Evolutionary conservation across 345 rosid genomes (phyloP).

Genomic region (Stellera chamaejasme): DNA sequence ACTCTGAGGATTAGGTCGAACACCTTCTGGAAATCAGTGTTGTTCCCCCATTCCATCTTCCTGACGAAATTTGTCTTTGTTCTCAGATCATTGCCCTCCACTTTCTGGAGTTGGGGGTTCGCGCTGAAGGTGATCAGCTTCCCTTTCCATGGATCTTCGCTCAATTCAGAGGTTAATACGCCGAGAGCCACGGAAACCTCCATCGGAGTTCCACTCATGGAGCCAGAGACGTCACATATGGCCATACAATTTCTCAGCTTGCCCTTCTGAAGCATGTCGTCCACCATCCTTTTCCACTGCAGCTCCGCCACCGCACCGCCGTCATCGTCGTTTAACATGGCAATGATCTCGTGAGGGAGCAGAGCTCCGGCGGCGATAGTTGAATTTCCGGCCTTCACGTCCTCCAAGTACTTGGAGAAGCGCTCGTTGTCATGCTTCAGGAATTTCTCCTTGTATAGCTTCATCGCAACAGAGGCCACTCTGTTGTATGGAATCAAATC

Average conservation of each 20-base stretch:
- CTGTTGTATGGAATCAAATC: constrained; percentile 21
- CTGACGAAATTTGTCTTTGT: constrained; percentile 28
- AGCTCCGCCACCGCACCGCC: constrained; percentile 42
- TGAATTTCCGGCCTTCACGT: constrained; percentile 25
- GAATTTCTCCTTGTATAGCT: constrained; percentile 29
- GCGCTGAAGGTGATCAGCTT: constrained; percentile 44
- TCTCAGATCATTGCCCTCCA: constrained; percentile 22
- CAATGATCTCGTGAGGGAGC: constrained; percentile 60
- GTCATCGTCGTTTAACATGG: constrained; percentile 17
- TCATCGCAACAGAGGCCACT: constrained; percentile 46
- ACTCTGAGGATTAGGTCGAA: constrained; percentile 32
- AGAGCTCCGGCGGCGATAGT: constrained; percentile 47
- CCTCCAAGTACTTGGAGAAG: constrained; percentile 24
- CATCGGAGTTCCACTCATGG: constrained; percentile 42
- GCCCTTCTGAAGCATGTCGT: constrained; percentile 36
- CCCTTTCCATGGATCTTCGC: constrained; percentile 60
- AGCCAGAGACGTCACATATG: constrained; percentile 44
- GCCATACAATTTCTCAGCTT: constrained; percentile 47
- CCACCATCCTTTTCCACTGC: constrained; percentile 57
- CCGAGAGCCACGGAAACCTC: constrained; percentile 56
- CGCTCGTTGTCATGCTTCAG: constrained; percentile 25
- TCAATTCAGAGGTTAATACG: constrained; percentile 40
- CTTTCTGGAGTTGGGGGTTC: constrained; percentile 29
- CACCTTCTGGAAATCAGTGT: constrained; percentile 44
- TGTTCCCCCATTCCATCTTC: constrained; percentile 21